Evolutionary conservation across 768 basidiomycete genomes (phyloP), one percentile per base, ranked within the genome.

Genomic region (Mycena chlorophos): DNA sequence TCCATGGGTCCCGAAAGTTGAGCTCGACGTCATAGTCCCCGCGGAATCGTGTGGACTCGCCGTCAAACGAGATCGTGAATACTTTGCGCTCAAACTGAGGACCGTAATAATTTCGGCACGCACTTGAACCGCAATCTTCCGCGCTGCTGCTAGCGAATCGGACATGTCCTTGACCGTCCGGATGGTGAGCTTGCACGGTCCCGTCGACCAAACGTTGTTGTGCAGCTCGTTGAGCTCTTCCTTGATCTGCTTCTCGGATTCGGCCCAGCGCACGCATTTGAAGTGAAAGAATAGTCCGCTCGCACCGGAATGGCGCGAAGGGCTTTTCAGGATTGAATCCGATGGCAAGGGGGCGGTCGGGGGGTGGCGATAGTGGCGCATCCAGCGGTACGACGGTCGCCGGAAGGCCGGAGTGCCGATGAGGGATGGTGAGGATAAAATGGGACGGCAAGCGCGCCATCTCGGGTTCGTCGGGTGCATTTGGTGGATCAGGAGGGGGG

Each of bases 281-380:
- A 22, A 3, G 59, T 52, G 45, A 51, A 61, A 30, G 60, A 27
- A 27, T 62, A 61, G 42, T 61, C 59, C 14, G 59, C 58, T 16
- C 28, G 42, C 14, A 20, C 53, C 52, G 58, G 46, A 61, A 61
- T 23, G 59, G 59, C 22, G 59, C 58, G 34, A 30, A 61, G 5
- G 59, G 59, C 39, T 48, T 48, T 4, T n/a, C 25, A 4, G 46
- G 46, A 27, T 48, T 48, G 13, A 48, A 22, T 4, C 46, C 46
- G 13, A 27, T 10, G 20, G 46, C 46, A 27, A 48, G 25, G 4
- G 46, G 16, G 10, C 25, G 46, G 4, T 20, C 19, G 4, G n/a
- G 4, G 10, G n/a, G 46, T 23, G 25, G 46, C 8, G 16, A 25
- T 5, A 26, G 46, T 23, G 46, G 46, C 4, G 10, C 25, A 19